Base-by-base conservation (phyloP, 805 yeast genomes). In the Teunomyces funiuensis region DNA sequence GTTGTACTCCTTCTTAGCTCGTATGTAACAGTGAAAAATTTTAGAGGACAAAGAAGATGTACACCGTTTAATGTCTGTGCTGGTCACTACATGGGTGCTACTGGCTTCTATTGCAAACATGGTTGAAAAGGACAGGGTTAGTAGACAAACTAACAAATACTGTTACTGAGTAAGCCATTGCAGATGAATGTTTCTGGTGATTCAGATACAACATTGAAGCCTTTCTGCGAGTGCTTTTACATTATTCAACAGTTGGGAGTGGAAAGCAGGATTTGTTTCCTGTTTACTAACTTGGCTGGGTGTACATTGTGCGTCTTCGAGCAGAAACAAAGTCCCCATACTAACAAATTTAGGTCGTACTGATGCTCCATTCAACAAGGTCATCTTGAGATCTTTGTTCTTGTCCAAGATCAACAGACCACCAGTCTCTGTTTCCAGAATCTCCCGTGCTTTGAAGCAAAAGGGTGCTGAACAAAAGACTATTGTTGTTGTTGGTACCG, bases 391-490 rank as follows among this genome's bases (percentile, higher is more conserved):
- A 74, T 79, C 91, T 69, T 84, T 93, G 75, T 93, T 88, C 88
- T 81, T 93, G 68, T 91, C 98, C 59, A 93, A 93, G 91, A 78
- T 83, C 74, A 93, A 93, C 97, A 88, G 96, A 81, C 99, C 98
- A 67, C 99, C 99, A 54, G 99, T 93, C 54, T 91, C 98, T 61
- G 83, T 88, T 59, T 82, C 96, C 58, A 88, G 96, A 79, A 80
- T 93, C 60, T 72, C 85, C 66, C 82, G 85, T 73, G 90, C 91
- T 66, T 75, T 88, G 67, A 71, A 73, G 60, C 93, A 86, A 76
- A 65, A 69, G 63, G 96, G 87, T 75, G 82, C 96, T 72, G 77
- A 87, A 58, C 80, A 80, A 64, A 91, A 90, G 87, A 91, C 86
- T 70, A 74, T 91, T 61, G 99, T 93, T 61, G 96, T 93, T 78